Conservation (phyloP, 106 monocot species). For the Vanilla planifolia region DNA sequence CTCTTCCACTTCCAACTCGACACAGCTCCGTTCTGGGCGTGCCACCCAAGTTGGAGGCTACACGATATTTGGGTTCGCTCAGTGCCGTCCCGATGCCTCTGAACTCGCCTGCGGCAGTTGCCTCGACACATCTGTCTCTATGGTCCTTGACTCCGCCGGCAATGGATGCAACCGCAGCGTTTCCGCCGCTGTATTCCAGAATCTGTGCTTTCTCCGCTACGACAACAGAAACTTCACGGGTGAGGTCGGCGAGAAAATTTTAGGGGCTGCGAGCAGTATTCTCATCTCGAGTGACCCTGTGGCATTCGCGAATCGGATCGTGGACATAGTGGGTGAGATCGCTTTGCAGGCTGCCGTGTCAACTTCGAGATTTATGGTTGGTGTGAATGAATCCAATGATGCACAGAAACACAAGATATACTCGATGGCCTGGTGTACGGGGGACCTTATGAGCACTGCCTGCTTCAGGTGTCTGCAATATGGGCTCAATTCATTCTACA, state of each 20-base stretch:
- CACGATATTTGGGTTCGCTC: constrained; percentile 17
- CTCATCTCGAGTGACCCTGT: not conserved
- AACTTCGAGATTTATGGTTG: not conserved
- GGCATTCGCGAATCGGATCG: not conserved
- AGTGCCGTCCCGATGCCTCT: constrained; percentile 39
- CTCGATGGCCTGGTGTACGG: constrained; percentile 23
- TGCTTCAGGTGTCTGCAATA: constrained; percentile 17
- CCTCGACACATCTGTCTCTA: constrained; percentile 6
- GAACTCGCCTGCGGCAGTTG: constrained; percentile 17
- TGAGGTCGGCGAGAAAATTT: not conserved
- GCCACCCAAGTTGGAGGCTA: not conserved
- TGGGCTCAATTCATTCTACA: too few species aligned
- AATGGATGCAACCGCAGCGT: not conserved
- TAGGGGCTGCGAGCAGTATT: not conserved
- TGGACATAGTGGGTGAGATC: not conserved
- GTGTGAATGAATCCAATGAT: not conserved
- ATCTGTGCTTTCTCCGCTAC: constrained; percentile 33
- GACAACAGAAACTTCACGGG: constrained; percentile 8
- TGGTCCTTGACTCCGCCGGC: constrained; percentile 11
- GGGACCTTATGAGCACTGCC: constrained; percentile 1
- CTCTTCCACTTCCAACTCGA: constrained; percentile 6
- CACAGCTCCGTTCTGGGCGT: not conserved
- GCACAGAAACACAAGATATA: constrained; percentile 4
- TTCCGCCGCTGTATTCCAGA: constrained; percentile 25
- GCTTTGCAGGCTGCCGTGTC: not conserved